Evolutionary conservation across 1,284 basidiomycete genomes (phyloP), one percentile per base, ranked within the genome.

Genomic region (Puccinia horiana): DNA sequence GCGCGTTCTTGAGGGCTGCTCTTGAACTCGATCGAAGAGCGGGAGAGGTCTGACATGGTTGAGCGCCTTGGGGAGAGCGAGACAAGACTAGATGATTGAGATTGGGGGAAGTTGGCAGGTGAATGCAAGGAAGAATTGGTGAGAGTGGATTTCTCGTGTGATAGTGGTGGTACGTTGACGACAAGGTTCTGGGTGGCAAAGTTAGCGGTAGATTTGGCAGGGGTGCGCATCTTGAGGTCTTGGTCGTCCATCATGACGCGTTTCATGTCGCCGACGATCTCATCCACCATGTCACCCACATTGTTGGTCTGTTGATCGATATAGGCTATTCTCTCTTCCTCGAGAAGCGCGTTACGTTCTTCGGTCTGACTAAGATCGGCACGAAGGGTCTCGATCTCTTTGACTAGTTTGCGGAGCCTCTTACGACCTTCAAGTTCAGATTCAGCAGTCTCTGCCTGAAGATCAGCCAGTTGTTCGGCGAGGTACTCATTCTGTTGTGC

Each of bases 401-500:
- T 91, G 87, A 94, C 93, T 76, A 95, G 87, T 85, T 89, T 90
- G 69, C 91, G 90, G 18, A 95, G 88, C 84, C 90, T 90, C 56
- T 90, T 90, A 78, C 91, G 90, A 8, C 93, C 93, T 1, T 89
- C 88, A 56, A 90, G 89, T 83, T 94, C 93, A 3, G 91, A 89
- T 63, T 89, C 89, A 12, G 88, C 87, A 6, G 93, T 90, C 83
- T 94, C 93, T 0, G 89, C 86, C 85, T 94, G 92, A 32, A 95
- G 89, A 82, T 90, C 90, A 85, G 93, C 91, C 8, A 95, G 88
- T 84, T 93, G 92, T 32, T 90, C 87, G 8, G 93, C 88, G 23
- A 95, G 90, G 82, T 94, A 92, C 0, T 92, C 91, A 85, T 95
- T 95, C 87, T 94, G 92, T 84, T 93, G 92, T 0, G 91, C 90